Base-by-base conservation (phyloP, 257 asterid genomes). In the Solanum lignicaule region DNA sequence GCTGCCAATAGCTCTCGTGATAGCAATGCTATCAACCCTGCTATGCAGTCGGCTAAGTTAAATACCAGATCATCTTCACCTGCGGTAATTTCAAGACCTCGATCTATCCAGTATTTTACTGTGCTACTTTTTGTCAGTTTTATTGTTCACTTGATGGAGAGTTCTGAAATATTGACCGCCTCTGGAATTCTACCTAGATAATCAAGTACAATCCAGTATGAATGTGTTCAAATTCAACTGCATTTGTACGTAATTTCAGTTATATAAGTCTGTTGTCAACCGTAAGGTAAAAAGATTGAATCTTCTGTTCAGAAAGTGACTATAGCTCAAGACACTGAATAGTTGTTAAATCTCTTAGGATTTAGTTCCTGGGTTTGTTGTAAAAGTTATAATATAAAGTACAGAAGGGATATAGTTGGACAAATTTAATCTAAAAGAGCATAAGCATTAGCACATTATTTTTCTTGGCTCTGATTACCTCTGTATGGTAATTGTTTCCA, bases 1-100 rank as follows among this genome's bases (percentile, higher is more conserved):
- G 33, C 62, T 69, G 65, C 21, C 86, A 62, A 46, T 23, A 69
- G 31, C 52, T 39, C 41, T 31, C 86, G 41, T 39, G 62, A 18
- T 10, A 41, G 68, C 81, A 91, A 87, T 72, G 88, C 87, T 79
- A 86, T 82, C 79, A 94, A 89, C 91, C 92, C 93, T 65, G 86
- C 88, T 87, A 68, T 88, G 69, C 92, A 95, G 31, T 86, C 93
- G 8, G 81, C 93, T 55, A 97, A 90, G 90, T 93, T 93, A 86
- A 88, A 65, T 74, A 60, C 27, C 86, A 95, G 99, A 97, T 95
- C 99, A 90, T 92, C 99, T 86, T 97, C 99, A 15, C 98, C 98
- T 91, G 94, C 95, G 96, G 99, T 95, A 90, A 88, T 38, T 84
- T 83, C 66, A 27, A 43, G 27, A 41, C 38, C 66, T 79, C 66